These are phyloP conservation scores for Talaromyces sp. DNA, from an alignment of 2,329 filamentous ascomycete species.

Conservation along the genomic window DNA sequence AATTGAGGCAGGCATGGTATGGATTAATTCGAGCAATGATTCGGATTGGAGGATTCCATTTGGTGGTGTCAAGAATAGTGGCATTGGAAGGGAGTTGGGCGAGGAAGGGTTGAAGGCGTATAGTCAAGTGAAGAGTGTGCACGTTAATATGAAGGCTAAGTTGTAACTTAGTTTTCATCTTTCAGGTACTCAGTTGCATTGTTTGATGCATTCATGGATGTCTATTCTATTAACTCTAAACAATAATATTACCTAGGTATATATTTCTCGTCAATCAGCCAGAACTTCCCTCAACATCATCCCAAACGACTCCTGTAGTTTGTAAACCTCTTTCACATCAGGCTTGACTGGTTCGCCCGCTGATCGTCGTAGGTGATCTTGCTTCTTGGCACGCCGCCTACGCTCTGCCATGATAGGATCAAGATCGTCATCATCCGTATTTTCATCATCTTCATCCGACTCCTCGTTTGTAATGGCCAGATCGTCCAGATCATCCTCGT, in stretches of 20 bases:
- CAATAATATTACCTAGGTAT: background rate
- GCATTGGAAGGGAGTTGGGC: conserved; percentile 47
- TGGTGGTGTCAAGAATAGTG: conserved; percentile 43
- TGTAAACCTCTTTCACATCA: conserved; percentile 69
- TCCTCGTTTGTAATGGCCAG: conserved; percentile 72
- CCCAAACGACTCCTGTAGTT: conserved; percentile 73
- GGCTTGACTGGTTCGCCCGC: conserved; percentile 84
- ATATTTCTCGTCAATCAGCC: conserved; percentile 51
- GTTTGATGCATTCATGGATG: background rate
- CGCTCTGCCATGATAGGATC: conserved; percentile 87
- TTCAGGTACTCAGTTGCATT: background rate
- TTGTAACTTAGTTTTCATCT: conserved; percentile 21
- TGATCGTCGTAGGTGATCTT: conserved; percentile 71
- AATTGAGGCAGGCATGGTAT: conserved; percentile 43
- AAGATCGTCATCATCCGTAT: conserved; percentile 70
- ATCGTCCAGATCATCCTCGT: conserved; percentile 76
- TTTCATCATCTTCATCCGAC: conserved; percentile 58
- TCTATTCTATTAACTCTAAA: background rate
- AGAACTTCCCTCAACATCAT: conserved; percentile 76
- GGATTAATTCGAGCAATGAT: conserved; percentile 43
- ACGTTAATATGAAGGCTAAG: conserved; percentile 37
- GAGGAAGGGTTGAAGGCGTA: conserved; percentile 40
- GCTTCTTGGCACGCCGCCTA: conserved; percentile 66
- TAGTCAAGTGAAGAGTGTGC: conserved; percentile 37
- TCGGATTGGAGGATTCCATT: conserved; percentile 39